Evolutionary conservation across 2,329 filamentous ascomycete species (phyloP).

Genomic region (Penicillium sp.): DNA sequence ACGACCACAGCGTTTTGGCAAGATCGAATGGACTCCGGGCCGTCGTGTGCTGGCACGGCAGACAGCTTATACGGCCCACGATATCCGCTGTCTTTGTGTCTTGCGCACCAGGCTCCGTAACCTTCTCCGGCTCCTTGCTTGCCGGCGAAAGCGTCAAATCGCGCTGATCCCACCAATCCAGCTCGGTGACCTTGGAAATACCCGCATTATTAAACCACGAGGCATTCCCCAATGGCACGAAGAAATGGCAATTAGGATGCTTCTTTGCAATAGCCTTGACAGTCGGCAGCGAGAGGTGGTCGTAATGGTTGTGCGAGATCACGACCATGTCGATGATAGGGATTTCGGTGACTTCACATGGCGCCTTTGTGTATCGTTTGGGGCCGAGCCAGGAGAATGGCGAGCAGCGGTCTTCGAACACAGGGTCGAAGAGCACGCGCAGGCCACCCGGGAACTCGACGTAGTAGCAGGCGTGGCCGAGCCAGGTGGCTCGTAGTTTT

Average conservation of each 20-base stretch:
- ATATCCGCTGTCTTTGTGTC: constrained; percentile 47
- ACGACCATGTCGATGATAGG: constrained; percentile 58
- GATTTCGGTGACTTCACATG: constrained; percentile 73
- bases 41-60: constrained; percentile 81
- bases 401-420: constrained; percentile 83
- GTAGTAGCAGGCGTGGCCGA: constrained; percentile 91
- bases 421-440: constrained; percentile 87
- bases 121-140: constrained; percentile 21
- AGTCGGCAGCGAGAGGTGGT: constrained; percentile 77
- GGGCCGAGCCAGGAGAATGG: constrained; percentile 68
- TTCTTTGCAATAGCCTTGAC: constrained; percentile 65
- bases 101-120: constrained; percentile 10
- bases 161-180: constrained; percentile 92
- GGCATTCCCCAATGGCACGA: constrained; percentile 78
- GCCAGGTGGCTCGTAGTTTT: constrained; percentile 74
- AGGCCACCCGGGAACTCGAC: constrained; percentile 84
- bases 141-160: constrained; percentile 61
- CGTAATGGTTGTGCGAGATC: constrained; percentile 90
- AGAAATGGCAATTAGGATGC: constrained; percentile 79
- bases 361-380: constrained; percentile 71
- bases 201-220: constrained; percentile 72
- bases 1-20: constrained; percentile 77
- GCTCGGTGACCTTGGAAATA: constrained; percentile 73
- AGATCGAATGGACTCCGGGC: constrained; percentile 67
- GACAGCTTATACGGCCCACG: constrained; percentile 67